phyloP scores from a whole-genome alignment of 2,329 filamentous ascomycete species.

The Sclerotinia borealis region DNA sequence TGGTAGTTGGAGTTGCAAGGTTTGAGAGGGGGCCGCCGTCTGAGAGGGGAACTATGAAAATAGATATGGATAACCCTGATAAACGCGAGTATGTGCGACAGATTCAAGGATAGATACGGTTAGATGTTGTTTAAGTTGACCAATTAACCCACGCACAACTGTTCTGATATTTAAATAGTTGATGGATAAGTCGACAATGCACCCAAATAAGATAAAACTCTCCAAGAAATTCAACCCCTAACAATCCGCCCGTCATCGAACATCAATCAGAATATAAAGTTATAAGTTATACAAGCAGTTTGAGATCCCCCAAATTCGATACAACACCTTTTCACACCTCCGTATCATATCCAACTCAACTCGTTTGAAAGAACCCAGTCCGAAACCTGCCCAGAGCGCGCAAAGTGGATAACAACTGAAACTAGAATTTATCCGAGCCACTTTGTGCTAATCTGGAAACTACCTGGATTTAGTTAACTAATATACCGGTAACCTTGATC shows the following conservation, averaged over 20 bases:
- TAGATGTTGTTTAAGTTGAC: not conserved
- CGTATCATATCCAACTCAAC: too few relatives aligned
- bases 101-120: not conserved
- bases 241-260: too few relatives aligned
- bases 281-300: not conserved
- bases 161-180: too few relatives aligned
- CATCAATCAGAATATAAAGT: too few relatives aligned
- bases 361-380: constrained; percentile 4
- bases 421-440: not conserved
- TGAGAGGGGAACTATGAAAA: not conserved
- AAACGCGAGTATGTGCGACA: not conserved
- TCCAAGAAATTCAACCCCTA: too few relatives aligned
- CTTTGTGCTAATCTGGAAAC: too few relatives aligned
- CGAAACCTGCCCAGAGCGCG: constrained; percentile 10
- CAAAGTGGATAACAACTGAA: not conserved
- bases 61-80: not conserved
- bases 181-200: too few relatives aligned
- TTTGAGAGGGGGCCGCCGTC: not conserved
- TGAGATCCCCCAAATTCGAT: not conserved
- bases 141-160: not conserved
- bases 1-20: not conserved
- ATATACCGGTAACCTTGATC: too few relatives aligned
- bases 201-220: too few relatives aligned
- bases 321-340: not conserved
- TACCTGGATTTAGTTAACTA: too few relatives aligned